phyloP scores from a whole-genome alignment of 2,329 filamentous ascomycete species.

The Sordariomycetes sp. region DNA sequence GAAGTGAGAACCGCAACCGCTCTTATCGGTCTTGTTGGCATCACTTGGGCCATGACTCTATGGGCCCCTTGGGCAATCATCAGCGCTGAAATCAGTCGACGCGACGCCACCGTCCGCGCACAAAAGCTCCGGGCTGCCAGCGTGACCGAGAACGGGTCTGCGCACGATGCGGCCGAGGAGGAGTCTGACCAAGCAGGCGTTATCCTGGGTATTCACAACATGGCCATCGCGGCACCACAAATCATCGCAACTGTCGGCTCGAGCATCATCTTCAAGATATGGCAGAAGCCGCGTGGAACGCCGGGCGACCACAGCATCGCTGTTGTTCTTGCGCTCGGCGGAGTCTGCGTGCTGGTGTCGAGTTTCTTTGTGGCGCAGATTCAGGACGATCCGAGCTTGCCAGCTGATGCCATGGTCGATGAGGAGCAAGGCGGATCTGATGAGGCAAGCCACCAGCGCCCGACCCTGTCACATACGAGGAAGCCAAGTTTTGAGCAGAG shows the following conservation, averaged over 20 bases:
- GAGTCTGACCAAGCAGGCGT: constrained; percentile 74
- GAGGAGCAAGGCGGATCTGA: constrained; percentile 29
- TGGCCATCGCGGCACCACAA: constrained; percentile 84
- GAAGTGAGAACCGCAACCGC: constrained; percentile 63
- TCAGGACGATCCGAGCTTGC: constrained; percentile 43
- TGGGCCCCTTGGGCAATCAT: constrained; percentile 97
- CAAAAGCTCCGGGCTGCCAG: constrained; percentile 16
- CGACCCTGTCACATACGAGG: constrained; percentile 20
- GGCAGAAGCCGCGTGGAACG: constrained; percentile 79
- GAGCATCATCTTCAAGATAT: constrained; percentile 71
- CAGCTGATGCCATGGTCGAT: constrained; percentile 27
- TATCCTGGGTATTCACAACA: constrained; percentile 91
- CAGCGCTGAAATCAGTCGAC: constrained; percentile 79
- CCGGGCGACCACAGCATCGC: constrained; percentile 82
- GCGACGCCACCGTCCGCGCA: constrained; percentile 51
- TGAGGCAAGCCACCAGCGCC: constrained; percentile 7
- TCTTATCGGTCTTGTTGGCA: constrained; percentile 72
- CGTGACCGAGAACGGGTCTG: constrained; percentile 6
- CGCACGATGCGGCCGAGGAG: constrained; percentile 38
- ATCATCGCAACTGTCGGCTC: constrained; percentile 82
- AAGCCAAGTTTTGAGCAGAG: constrained; percentile 31
- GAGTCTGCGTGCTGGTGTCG: constrained; percentile 66
- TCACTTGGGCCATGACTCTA: constrained; percentile 86
- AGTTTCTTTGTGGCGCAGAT: constrained; percentile 64
- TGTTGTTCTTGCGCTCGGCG: constrained; percentile 79